Percentiles rank a stretch among this genome's conserved stretches.
These are phyloP conservation scores for Podospora tetraspora DNA, from an alignment of 495 filamentous ascomycete genomes.

Conservation along the genomic window DNA sequence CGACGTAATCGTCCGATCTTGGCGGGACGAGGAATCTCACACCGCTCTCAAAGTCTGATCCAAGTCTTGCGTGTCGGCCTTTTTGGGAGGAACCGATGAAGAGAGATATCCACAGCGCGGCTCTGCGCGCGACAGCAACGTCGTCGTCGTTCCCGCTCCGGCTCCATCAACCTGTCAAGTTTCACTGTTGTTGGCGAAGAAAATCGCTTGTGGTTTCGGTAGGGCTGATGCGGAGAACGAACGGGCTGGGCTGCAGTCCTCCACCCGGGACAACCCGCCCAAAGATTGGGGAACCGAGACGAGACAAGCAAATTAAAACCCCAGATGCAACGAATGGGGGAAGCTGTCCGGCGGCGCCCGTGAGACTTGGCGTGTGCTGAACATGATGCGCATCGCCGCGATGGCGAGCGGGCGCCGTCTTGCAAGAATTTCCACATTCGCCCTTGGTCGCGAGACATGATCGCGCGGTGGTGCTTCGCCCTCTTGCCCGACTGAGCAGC, in stretches of 20 bases:
- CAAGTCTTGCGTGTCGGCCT: not conserved
- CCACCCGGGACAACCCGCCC: not conserved
- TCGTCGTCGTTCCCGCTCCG: not conserved
- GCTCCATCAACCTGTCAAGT: not conserved
- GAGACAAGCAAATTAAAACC: not conserved
- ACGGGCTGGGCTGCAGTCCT: not conserved
- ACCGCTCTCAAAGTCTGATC: not conserved
- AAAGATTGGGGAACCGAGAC: not conserved
- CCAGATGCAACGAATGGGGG: not conserved
- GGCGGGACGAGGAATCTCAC: not conserved
- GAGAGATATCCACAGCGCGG: not conserved
- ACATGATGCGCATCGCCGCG: not conserved
- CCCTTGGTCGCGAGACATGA: not conserved
- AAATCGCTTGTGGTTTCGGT: not conserved
- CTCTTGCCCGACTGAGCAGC: too few relatives aligned
- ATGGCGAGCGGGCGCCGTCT: not conserved
- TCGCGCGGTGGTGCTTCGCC: not conserved
- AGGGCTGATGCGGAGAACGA: not conserved
- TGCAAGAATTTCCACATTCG: not conserved
- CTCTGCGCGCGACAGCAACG: not conserved
- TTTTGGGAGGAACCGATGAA: not conserved
- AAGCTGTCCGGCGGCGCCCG: not conserved
- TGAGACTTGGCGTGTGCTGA: not conserved
- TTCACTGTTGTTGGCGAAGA: not conserved
- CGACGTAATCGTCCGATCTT: not conserved